These are phyloP conservation scores for Exsudoporus frostii DNA, from an alignment of 768 basidiomycete species.

Conservation along the genomic window DNA sequence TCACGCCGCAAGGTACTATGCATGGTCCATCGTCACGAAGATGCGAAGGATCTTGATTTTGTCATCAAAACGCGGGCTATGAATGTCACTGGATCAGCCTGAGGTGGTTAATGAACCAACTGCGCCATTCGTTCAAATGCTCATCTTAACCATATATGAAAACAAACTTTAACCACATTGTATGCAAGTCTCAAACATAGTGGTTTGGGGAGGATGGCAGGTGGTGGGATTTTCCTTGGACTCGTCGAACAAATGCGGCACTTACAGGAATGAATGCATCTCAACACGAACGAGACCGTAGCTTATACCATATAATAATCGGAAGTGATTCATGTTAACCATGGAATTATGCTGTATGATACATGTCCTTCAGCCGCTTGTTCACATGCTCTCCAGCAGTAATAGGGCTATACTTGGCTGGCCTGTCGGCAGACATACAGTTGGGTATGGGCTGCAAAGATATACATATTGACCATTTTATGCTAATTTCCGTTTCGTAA, in stretches of 20 bases:
- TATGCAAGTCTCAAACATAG: not conserved
- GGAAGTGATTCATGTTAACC: too few relatives aligned
- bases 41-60: too few relatives aligned
- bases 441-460: slow-evolving; percentile 38
- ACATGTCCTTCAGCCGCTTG: slow-evolving; percentile 55
- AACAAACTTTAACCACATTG: too few relatives aligned
- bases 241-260: not conserved
- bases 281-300: not conserved
- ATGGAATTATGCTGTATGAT: slow-evolving; percentile 9
- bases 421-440: slow-evolving; percentile 50
- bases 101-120: too few relatives aligned
- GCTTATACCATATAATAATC: not conserved
- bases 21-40: too few relatives aligned
- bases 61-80: too few relatives aligned
- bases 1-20: too few relatives aligned
- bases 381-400: slow-evolving; percentile 85
- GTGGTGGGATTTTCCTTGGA: not conserved
- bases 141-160: too few relatives aligned
- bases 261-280: not conserved
- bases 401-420: slow-evolving; percentile 66
- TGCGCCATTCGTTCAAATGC: too few relatives aligned
- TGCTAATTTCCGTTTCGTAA: not conserved
- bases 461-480: not conserved
- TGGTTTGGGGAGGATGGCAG: not conserved
- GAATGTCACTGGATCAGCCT: too few relatives aligned